Conservation (phyloP, 179 eudicot species). For the Sideroxylon spinosum region DNA sequence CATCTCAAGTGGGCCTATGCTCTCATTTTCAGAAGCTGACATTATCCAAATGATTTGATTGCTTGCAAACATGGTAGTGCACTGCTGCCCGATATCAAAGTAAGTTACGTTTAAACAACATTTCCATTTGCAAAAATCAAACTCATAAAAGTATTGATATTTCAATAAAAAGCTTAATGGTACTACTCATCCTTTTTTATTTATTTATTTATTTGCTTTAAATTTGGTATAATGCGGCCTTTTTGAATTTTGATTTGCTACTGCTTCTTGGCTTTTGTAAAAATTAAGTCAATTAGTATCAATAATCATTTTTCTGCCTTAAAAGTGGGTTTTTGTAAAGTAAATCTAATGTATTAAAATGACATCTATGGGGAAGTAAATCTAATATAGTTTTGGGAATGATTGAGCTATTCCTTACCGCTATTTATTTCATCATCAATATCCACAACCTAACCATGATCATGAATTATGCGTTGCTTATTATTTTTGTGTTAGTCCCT, state of each 20-base stretch:
- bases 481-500: too few species aligned
- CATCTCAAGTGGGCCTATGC: constrained; percentile 99
- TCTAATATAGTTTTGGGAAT: too few species aligned
- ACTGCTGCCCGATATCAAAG: constrained; percentile 93
- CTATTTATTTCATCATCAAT: too few species aligned
- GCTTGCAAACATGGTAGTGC: constrained; percentile 99
- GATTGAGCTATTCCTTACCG: too few species aligned
- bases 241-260: background rate
- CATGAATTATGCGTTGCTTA: too few species aligned
- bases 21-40: constrained; percentile 88
- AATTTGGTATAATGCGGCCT: background rate
- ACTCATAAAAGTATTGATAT: background rate
- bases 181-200: background rate
- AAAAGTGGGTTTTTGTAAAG: too few species aligned
- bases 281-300: background rate
- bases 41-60: constrained; percentile 93
- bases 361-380: too few species aligned
- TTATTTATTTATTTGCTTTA: background rate
- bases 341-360: too few species aligned
- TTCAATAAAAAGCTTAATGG: background rate
- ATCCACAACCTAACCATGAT: too few species aligned
- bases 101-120: constrained; percentile 29
- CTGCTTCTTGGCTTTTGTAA: background rate
- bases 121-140: background rate
- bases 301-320: too few species aligned